Percentiles rank a stretch among this genome's conserved stretches.
phyloP scores from a whole-genome alignment of 305 asterid genomes.

The Solanum aculeatissimum region DNA sequence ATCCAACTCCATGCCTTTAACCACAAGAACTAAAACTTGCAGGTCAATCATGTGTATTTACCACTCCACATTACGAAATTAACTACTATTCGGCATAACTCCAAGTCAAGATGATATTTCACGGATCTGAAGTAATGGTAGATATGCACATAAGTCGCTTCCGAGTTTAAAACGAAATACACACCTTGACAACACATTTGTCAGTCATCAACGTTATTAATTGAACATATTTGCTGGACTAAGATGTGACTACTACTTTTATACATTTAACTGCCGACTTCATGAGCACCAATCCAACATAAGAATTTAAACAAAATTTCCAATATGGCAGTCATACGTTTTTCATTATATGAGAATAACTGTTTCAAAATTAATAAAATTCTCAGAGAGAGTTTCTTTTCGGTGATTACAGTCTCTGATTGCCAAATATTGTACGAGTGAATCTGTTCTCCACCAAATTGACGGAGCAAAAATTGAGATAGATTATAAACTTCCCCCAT shows the following conservation, averaged over 20 bases:
- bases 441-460: not conserved
- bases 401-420: not conserved
- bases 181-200: not conserved
- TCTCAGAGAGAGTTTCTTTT: not conserved
- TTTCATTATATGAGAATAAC: not conserved
- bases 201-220: not conserved
- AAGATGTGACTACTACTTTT: not conserved
- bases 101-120: not conserved
- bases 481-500: not conserved
- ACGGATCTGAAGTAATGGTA: not conserved
- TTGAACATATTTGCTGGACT: not conserved
- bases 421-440: not conserved
- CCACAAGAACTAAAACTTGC: not conserved
- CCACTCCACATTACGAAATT: not conserved
- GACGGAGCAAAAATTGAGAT: not conserved
- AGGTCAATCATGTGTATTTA: not conserved
- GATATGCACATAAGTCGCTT: not conserved
- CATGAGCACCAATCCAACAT: not conserved
- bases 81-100: not conserved
- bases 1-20: not conserved
- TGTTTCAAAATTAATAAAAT: not conserved
- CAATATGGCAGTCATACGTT: not conserved
- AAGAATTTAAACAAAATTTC: not conserved
- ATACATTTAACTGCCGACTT: not conserved
- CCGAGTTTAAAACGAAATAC: not conserved